Percentiles rank a stretch among this genome's conserved stretches.
Evolutionary conservation across 2,329 filamentous ascomycete genomes (phyloP).

Genomic region (Fusarium praegraminearum): DNA sequence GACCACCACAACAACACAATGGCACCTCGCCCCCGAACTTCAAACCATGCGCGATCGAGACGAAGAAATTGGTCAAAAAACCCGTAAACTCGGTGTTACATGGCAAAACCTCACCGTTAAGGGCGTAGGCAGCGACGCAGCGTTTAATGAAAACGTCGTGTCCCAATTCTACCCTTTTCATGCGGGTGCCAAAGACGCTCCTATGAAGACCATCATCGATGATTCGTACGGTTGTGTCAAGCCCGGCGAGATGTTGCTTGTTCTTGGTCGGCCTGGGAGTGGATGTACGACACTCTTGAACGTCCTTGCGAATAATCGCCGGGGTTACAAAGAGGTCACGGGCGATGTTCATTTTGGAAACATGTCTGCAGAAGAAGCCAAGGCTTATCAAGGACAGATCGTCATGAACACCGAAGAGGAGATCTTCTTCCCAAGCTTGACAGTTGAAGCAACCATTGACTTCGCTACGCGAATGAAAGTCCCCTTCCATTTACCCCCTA

Average conservation of each 20-base stretch:
- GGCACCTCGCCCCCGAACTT: neutral
- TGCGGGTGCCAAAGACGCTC: fast-evolving
- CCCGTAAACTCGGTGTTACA: neutral
- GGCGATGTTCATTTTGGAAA: neutral
- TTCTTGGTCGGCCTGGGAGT: neutral
- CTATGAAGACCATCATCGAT: neutral
- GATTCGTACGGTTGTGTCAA: neutral
- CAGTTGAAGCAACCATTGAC: neutral
- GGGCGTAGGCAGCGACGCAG: neutral
- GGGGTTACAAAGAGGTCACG: neutral
- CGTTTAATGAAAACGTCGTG: neutral
- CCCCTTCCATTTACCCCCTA: neutral
- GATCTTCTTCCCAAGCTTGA: neutral
- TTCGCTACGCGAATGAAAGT: neutral
- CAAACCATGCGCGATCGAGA: neutral
- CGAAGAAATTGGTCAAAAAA: neutral
- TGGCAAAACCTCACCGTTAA: neutral
- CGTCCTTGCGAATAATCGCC: neutral
- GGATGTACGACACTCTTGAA: neutral
- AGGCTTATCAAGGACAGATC: neutral
- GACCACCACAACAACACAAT: neutral
- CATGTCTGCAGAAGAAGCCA: neutral
- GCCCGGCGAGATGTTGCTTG: neutral
- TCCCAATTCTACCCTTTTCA: neutral
- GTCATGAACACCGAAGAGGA: neutral